Conservation (phyloP, 2,329 filamentous ascomycete genomes). For the Ophiocordyceps australis region DNA sequence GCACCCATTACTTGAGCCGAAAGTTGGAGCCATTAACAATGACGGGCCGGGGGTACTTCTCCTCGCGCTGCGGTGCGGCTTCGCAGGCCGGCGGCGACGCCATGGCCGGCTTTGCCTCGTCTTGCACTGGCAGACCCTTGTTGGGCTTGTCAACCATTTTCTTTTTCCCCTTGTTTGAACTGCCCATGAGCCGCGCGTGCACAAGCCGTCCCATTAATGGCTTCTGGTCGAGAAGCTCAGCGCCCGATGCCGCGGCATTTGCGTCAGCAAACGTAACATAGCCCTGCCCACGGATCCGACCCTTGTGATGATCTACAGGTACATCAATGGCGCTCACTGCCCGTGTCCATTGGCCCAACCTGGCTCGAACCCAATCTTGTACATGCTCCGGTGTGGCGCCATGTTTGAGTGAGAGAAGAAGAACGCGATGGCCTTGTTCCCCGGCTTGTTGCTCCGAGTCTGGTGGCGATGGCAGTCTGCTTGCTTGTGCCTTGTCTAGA, state of each 20-base stretch:
- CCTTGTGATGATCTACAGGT: slow-evolving; percentile 6
- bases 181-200: slow-evolving; percentile 6
- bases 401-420: slow-evolving; percentile 9
- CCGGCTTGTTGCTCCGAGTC: background rate
- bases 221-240: slow-evolving; percentile 9
- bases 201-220: slow-evolving; percentile 9
- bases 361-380: slow-evolving; percentile 9
- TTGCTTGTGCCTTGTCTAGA: too few relatives aligned
- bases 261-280: slow-evolving; percentile 8
- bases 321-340: slow-evolving; percentile 9
- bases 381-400: slow-evolving; percentile 7
- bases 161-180: too few relatives aligned
- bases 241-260: slow-evolving; percentile 6
- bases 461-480: background rate
- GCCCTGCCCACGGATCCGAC: slow-evolving; percentile 9
- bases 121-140: background rate
- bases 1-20: too few relatives aligned
- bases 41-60: too few relatives aligned
- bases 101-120: too few relatives aligned
- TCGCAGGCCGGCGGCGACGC: too few relatives aligned
- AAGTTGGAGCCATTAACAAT: too few relatives aligned
- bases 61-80: too few relatives aligned
- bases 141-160: slow-evolving; percentile 4
- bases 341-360: slow-evolving; percentile 5
- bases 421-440: slow-evolving; percentile 7